Base-by-base conservation (phyloP, 1,139 yeast species). In the Yamadazyma siamensis region DNA sequence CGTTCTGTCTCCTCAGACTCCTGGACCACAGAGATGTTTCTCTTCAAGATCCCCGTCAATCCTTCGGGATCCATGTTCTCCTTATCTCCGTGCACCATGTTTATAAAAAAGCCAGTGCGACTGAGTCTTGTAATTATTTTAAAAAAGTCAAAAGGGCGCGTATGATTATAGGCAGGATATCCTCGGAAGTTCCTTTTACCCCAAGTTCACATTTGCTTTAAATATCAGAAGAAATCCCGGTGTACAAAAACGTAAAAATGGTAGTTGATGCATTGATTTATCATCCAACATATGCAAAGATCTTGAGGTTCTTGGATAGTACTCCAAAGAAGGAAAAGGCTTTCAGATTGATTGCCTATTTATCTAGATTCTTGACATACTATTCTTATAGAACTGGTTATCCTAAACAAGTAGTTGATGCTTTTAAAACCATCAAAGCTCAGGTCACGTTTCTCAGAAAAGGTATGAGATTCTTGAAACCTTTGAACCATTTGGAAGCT, bases 401-500 rank as follows among this genome's bases (percentile, higher is more conserved):
- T 49, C 50, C 77, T 13, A 58, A 65, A 31, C 69, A 71, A 29
- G 51, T 74, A 13, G 72, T 80, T 26, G 65, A 61, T 36, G 54
- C 71, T 35, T 71, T 78, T 59, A 65, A 65, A 43, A 62, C 66
- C 14, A 53, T 83, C 35, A 80, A 78, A 55, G 54, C 56, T 29
- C 78, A 80, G 41, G 68, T 81, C 22, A 77, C 86, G 12, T 65
- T 83, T 42, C 71, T 87, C 38, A 78, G 97, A 56, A 89, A 89
- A 64, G 80, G 89, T 13, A 65, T 89, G 71, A 75, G 97, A 49
- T 80, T 82, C 52, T 76, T 88, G 44, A 89, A 88, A 61, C 95
- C 95, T 1, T 61, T 89, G 50, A 73, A 72, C 50, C 89, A 84
- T 54, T 55, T 84, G 36, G 80, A 81, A 49, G 71, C 77, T 11